phyloP scores from a whole-genome alignment of 768 basidiomycete genomes.

The Phlegmacium glaucopus region DNA sequence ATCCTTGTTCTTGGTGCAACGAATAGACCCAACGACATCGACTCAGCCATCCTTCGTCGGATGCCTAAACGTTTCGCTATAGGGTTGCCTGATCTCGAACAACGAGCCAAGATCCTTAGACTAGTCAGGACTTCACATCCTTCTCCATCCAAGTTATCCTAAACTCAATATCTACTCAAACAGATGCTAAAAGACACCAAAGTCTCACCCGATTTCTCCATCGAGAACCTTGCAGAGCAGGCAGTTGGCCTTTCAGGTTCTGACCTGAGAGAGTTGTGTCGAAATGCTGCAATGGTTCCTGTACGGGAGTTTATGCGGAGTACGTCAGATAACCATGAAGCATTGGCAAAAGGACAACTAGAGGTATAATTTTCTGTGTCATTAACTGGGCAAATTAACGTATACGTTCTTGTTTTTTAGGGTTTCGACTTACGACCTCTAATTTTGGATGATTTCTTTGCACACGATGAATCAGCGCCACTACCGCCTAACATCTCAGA shows the following conservation, averaged over 20 bases:
- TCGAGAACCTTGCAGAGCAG: slow-evolving; percentile 59
- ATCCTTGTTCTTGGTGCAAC: slow-evolving; percentile 94
- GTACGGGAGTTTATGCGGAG: slow-evolving; percentile 78
- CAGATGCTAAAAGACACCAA: slow-evolving; percentile 86
- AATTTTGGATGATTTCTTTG: slow-evolving; percentile 64
- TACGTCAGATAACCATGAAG: slow-evolving; percentile 38
- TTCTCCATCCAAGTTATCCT: background rate
- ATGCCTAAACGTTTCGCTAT: slow-evolving; percentile 97
- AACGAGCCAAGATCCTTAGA: slow-evolving; percentile 79
- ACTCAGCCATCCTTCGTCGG: slow-evolving; percentile 83
- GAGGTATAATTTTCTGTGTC: slow-evolving; percentile 28
- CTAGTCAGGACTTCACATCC: slow-evolving; percentile 49
- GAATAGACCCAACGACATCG: slow-evolving; percentile 91
- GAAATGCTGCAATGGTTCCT: slow-evolving; percentile 92
- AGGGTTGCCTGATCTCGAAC: slow-evolving; percentile 70
- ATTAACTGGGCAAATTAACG: too few species aligned
- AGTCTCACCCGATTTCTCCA: slow-evolving; percentile 57
- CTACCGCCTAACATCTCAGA: slow-evolving; percentile 27
- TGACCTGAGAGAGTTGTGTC: slow-evolving; percentile 87
- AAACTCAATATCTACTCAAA: slow-evolving; percentile 21
- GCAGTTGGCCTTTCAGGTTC: slow-evolving; percentile 84
- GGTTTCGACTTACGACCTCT: slow-evolving; percentile 78
- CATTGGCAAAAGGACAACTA: slow-evolving; percentile 46
- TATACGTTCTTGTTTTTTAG: slow-evolving; percentile 31
- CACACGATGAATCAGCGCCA: slow-evolving; percentile 35